Evolutionary conservation across 371 early-diverging fungal genomes (phyloP), one percentile per base, ranked within the genome.

Genomic region (Mortierella sp.): DNA sequence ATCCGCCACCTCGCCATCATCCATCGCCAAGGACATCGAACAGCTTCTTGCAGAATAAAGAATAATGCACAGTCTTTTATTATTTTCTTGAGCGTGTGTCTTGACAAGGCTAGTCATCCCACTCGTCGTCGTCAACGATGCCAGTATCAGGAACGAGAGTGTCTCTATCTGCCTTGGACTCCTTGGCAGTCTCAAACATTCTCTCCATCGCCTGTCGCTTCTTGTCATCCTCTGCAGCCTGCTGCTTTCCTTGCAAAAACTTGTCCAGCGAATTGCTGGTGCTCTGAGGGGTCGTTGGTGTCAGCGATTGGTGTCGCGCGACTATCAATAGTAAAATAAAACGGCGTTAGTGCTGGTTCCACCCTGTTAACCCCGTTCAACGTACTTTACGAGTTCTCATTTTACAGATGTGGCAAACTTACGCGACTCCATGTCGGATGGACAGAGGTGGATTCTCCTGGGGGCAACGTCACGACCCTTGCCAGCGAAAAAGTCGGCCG

Each of bases 401-500:
- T n/a, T n/a, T n/a, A 4, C 29, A 65, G 29, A 29, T 14, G 8
- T 37, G 5, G 4, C 0, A 26, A 10, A 80, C 89, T 85, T 89
- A 90, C 91, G 79, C 11, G 89, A 85, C 26, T 77, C 79, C 93
- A 92, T 91, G 37, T 87, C 93, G 2, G 88, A 80, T 0, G 94
- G 95, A 34, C 88, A 81, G 29, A 94, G 77, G 6, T 89, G 86
- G 8, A 93, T 86, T 47, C 34, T 71, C 41, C 52, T 65, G 31
- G 47, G 72, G 71, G 39, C 66, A 41, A 10, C 81, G 50, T 48
- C 70, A 31, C 34, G 68, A 70, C 44, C 79, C 37, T 41, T 52
- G 13, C 91, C 90, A 31, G 73, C 85, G 58, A 91, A 85, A 94
- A 95, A 96, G 13, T 86, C 88, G 0, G 64, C 77, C 0, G 92